Base-by-base conservation (phyloP, 495 filamentous ascomycete genomes). In the Glonium stellatum region DNA sequence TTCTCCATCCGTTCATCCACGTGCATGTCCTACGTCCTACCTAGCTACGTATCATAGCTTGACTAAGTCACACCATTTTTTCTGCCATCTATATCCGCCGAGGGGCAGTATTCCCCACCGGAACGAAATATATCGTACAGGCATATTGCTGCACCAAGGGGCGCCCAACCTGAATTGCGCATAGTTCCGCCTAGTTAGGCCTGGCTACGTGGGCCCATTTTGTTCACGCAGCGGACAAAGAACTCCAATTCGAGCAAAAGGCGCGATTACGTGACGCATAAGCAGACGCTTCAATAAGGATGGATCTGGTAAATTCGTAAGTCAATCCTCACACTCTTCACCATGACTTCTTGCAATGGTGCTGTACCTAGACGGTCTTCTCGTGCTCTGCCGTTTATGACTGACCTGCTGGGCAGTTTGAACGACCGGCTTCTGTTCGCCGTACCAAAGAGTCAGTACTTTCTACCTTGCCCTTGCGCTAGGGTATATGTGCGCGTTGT, bases 381-480 rank as follows among this genome's bases (percentile, higher is more conserved):
- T 10, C 55, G 49, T 19, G 10, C 59, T 11, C 53, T 65, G 35
- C 62, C 61, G 21, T 54, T 62, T 54, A 34, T 69, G 49, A 59
- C 55, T 65, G 44, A 70, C 57, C 60, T 54, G 39, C 54, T 59
- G 41, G 58, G 49, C 71, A 92, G 88, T 79, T 79, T 97, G 69
- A 90, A 91, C 79, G 90, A 90, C 73, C 87, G 92, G 66, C 84
- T 97, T 49, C 82, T 98, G 60, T 97, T 98, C 70, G 93, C 93
- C 59, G 90, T 97, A 21, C 93, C 93, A 47, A 98, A 98, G 77
- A 98, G 91, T 90, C 77, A 73, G 88, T 84, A 31, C 42, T 42
- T 21, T 54, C 11, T 55, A 50, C 54, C 58, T 18, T 51, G 23
- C 23, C 12, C 19, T 15, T 25, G 58, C 55, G 55, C 60, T 55